Conservation (phyloP, 2,329 filamentous ascomycete genomes). For the Penicillium psychrosexuale region DNA sequence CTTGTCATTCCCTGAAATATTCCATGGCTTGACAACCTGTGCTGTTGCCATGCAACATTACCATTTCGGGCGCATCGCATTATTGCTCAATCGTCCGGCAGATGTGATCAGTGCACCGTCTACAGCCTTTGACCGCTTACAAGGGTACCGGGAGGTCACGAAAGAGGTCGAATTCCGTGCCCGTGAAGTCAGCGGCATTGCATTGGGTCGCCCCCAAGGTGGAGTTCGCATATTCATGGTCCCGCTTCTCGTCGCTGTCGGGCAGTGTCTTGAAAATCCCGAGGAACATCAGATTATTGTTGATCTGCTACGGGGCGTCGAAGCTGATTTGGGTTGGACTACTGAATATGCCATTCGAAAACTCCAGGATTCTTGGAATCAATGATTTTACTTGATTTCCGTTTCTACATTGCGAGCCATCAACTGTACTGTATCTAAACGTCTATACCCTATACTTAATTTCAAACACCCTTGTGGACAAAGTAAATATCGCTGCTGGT, state of each 20-base stretch:
- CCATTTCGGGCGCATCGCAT: conserved; percentile 61
- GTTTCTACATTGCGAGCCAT: neutral
- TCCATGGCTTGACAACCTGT: conserved; percentile 60
- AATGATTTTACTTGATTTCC: conserved; percentile 6
- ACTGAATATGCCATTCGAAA: conserved; percentile 55
- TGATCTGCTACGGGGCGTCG: conserved; percentile 55
- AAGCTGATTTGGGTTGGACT: conserved; percentile 59
- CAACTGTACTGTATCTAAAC: neutral
- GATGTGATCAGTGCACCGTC: conserved; percentile 53
- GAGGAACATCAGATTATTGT: conserved; percentile 55
- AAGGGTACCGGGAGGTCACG: conserved; percentile 56
- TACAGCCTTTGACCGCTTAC: conserved; percentile 54
- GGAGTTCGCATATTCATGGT: conserved; percentile 57
- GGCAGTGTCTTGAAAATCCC: conserved; percentile 54
- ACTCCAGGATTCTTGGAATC: conserved; percentile 38
- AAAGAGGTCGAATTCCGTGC: conserved; percentile 55
- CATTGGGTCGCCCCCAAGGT: conserved; percentile 54
- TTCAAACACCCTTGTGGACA: neutral
- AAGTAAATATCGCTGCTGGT: neutral
- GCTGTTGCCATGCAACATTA: conserved; percentile 63
- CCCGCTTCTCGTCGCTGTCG: conserved; percentile 59
- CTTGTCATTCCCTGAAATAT: conserved; percentile 53
- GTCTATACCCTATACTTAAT: neutral
- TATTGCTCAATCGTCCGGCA: conserved; percentile 59
- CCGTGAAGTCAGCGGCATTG: conserved; percentile 59